Conservation (phyloP, 768 basidiomycete species). For the Pleurotus pulmonarius region DNA sequence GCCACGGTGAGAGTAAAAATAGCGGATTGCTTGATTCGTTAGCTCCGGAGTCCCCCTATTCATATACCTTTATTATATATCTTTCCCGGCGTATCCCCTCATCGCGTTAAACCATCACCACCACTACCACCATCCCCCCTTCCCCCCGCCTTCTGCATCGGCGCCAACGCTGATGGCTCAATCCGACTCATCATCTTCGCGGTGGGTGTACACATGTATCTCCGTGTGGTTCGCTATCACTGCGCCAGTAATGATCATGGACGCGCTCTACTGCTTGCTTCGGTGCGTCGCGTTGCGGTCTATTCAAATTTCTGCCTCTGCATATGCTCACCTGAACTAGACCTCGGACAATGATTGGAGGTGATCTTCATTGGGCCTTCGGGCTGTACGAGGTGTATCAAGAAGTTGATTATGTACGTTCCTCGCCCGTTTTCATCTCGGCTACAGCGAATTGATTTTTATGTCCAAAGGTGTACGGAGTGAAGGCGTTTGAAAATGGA, state of each 20-base stretch:
- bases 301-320: slow-evolving; percentile 37
- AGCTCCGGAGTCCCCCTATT: slow-evolving; percentile 1
- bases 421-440: slow-evolving; percentile 5
- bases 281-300: slow-evolving; percentile 17
- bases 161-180: not conserved
- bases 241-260: slow-evolving; percentile 65
- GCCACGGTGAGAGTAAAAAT: slow-evolving; percentile 1
- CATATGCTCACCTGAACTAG: slow-evolving; percentile 15
- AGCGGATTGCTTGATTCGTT: not conserved
- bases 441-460: not conserved
- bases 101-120: not conserved
- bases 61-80: not conserved
- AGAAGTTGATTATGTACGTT: slow-evolving; percentile 36
- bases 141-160: not conserved
- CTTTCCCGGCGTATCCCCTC: not conserved
- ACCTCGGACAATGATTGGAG: slow-evolving; percentile 50
- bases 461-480: slow-evolving; percentile 60
- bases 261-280: slow-evolving; percentile 51
- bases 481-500: slow-evolving; percentile 53
- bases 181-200: not conserved
- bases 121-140: slow-evolving; percentile 22
- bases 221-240: slow-evolving; percentile 56
- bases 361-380: slow-evolving; percentile 86
- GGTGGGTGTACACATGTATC: slow-evolving; percentile 39
- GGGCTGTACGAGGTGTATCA: slow-evolving; percentile 67